Conservation (phyloP, 371 early-diverging fungal genomes). For the Nematocida homosporus region DNA sequence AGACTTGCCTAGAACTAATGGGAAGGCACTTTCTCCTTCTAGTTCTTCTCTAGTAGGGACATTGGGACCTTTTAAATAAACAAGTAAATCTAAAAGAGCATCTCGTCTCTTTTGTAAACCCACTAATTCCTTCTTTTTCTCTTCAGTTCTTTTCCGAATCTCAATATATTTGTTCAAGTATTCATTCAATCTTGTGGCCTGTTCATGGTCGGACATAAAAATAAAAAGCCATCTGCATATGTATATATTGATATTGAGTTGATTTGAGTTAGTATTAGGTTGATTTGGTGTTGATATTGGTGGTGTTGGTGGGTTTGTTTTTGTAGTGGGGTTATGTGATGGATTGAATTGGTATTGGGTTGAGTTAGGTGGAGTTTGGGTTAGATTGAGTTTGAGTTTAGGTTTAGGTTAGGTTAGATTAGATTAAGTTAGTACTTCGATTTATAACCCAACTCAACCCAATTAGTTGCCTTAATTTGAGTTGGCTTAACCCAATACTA, state of each 20-base stretch:
- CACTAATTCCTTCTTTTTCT: conserved; percentile 35
- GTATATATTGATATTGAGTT: too few relatives aligned
- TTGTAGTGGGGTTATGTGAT: neutral
- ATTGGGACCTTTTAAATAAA: conserved; percentile 29
- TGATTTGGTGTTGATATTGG: too few relatives aligned
- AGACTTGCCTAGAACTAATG: conserved; percentile 40
- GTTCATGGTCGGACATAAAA: conserved; percentile 4
- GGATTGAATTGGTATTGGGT: too few relatives aligned
- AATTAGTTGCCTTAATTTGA: too few relatives aligned
- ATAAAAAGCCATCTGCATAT: neutral
- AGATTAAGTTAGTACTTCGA: too few relatives aligned
- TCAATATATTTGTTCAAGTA: conserved; percentile 45
- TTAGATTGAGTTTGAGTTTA: too few relatives aligned
- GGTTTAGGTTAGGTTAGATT: too few relatives aligned
- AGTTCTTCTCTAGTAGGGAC: conserved; percentile 1
- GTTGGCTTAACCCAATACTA: too few relatives aligned
- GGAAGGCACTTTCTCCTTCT: conserved; percentile 11
- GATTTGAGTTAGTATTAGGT: too few relatives aligned
- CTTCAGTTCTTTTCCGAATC: conserved; percentile 35
- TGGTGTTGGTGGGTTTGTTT: too few relatives aligned
- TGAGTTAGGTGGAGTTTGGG: too few relatives aligned
- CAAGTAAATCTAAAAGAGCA: conserved; percentile 48
- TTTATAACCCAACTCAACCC: too few relatives aligned
- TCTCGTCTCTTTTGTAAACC: conserved; percentile 48
- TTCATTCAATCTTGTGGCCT: conserved; percentile 19